phyloP scores from a whole-genome alignment of 345 rosid species.

The Gossypium sturtianum region DNA sequence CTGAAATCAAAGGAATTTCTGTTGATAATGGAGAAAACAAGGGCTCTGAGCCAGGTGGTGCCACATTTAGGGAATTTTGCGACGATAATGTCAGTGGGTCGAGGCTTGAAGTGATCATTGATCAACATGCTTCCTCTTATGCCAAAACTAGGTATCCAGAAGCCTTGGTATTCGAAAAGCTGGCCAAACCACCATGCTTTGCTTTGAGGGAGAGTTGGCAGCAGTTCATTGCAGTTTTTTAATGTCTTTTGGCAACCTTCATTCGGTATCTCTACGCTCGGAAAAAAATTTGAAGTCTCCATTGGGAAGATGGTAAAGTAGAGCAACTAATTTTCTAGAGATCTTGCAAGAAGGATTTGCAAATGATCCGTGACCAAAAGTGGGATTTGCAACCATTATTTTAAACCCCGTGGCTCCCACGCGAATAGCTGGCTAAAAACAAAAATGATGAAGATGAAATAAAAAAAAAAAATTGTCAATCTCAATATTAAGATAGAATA shows the following conservation, averaged over 20 bases:
- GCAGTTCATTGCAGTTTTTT: neutral
- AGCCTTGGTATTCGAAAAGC: neutral
- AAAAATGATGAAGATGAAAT: too few relatives aligned
- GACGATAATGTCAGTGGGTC: slow-evolving; percentile 13
- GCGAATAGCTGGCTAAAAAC: too few relatives aligned
- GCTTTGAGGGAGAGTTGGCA: neutral
- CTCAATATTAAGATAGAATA: too few relatives aligned
- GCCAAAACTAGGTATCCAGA: neutral
- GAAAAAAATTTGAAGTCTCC: neutral
- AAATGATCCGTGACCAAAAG: too few relatives aligned
- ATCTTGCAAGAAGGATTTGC: too few relatives aligned
- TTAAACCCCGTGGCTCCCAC: too few relatives aligned
- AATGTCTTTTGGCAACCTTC: neutral
- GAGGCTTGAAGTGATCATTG: slow-evolving; percentile 13
- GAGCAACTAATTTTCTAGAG: too few relatives aligned
- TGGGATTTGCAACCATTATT: too few relatives aligned
- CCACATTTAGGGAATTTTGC: slow-evolving; percentile 28
- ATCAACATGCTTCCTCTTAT: neutral
- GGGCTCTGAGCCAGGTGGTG: slow-evolving; percentile 34
- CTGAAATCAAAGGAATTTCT: neutral
- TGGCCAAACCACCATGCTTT: too few relatives aligned
- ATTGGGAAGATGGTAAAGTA: neutral
- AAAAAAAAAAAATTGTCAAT: too few relatives aligned
- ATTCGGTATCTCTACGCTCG: neutral
- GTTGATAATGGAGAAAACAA: slow-evolving; percentile 15